Base-by-base conservation (phyloP, 345 rosid genomes). In the Boechera retrofracta region DNA sequence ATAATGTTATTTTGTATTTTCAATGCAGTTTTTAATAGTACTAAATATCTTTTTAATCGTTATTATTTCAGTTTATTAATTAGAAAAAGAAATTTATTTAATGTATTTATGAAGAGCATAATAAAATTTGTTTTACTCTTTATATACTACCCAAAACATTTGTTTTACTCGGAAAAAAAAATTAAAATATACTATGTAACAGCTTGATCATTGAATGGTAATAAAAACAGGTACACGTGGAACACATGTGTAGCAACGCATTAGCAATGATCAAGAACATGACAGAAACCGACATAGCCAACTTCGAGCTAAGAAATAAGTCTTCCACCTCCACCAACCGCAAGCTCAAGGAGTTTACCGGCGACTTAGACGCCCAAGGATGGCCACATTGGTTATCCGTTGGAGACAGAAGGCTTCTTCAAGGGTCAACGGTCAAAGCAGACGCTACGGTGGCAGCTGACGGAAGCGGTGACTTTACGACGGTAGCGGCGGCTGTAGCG, bases 311-410 rank as follows among this genome's bases (percentile, higher is more conserved):
- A 39, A 61, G 33, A 13, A n/a, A 45, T 2, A 55, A 69, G 47
- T 41, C 77, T 60, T 21, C 33, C 52, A 56, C 58, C 13, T 44
- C 60, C 51, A 58, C 35, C 12, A 67, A 71, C 81, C 78, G 86
- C 66, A 82, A 80, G 67, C 80, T 84, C 41, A 78, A 29, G 71
- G 86, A 83, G 59, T 51, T 71, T 7, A 33, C 76, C 28, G 67
- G 59, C 45, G 72, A 64, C 51, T 33, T 77, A 33, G 80, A 71
- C 41, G 42, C 60, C 5, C 52, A 61, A 45, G 67, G 77, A 64
- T 93, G 97, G 98, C 98, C 98, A 42, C 67, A 75, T 68, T 93
- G 98, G 98, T 47, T 93, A 74, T 83, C 91, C 1, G 79, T 65
- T 0, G 94, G 85, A 6, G 98, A 93, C 73, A 77, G 96, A 75